These are phyloP conservation scores for Puccinia horiana DNA, from an alignment of 1,284 basidiomycete genomes.

Conservation along the genomic window DNA sequence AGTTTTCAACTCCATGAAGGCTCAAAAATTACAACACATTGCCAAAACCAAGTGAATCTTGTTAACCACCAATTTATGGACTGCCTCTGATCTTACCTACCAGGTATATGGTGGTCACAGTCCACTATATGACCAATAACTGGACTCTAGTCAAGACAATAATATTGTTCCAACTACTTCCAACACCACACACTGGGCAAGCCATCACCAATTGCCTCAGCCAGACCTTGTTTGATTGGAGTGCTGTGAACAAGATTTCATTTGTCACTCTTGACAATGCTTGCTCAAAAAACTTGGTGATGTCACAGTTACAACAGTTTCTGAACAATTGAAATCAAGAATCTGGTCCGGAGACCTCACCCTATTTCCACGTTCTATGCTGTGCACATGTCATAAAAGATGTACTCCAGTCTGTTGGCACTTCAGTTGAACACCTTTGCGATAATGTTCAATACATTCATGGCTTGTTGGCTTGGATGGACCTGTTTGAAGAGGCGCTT, in stretches of 20 bases:
- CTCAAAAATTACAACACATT: background rate
- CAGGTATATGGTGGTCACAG: slow-evolving; percentile 4
- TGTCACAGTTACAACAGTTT: background rate
- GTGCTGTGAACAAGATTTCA: background rate
- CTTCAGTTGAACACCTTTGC: background rate
- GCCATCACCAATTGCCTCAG: background rate
- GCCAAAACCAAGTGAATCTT: background rate
- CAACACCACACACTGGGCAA: background rate
- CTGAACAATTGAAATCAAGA: background rate
- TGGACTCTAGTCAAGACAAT: too few relatives aligned
- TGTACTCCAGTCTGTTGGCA: background rate
- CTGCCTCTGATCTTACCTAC: background rate
- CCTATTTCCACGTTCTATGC: background rate
- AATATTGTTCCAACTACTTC: too few relatives aligned
- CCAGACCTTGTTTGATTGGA: background rate
- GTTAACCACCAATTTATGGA: background rate
- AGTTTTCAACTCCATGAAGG: background rate
- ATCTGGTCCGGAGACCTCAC: background rate
- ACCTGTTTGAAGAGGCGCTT: background rate
- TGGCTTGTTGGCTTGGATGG: background rate
- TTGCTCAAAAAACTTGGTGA: background rate
- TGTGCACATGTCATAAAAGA: background rate
- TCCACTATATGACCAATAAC: too few relatives aligned
- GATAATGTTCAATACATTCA: background rate
- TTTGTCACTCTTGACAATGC: background rate